These are phyloP conservation scores for Pharus latifolius DNA, from an alignment of 176 grass and related monocot species.

Conservation along the genomic window DNA sequence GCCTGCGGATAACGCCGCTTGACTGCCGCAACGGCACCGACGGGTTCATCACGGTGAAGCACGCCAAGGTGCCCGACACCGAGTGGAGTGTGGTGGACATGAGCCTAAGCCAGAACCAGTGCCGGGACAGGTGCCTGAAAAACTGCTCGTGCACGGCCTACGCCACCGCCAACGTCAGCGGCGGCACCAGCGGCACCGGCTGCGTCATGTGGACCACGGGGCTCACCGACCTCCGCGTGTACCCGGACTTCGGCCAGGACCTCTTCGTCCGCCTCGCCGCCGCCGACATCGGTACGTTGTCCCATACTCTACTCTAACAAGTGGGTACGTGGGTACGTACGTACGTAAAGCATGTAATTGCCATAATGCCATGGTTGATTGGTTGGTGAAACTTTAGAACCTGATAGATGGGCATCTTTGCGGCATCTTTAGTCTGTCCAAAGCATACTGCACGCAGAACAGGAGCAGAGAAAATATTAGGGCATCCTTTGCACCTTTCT, in stretches of 20 bases:
- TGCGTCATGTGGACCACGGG: constrained; percentile 50
- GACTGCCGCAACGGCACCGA: constrained; percentile 32
- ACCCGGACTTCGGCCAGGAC: constrained; percentile 46
- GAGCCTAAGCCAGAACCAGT: constrained; percentile 24
- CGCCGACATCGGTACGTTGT: constrained; percentile 37
- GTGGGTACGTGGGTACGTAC: background rate
- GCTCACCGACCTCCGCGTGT: constrained; percentile 39
- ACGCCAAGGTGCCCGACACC: constrained; percentile 64
- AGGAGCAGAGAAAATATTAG: background rate
- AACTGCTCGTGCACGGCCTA: constrained; percentile 64
- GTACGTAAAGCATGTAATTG: background rate
- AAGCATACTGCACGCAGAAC: background rate
- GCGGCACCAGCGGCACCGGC: constrained; percentile 1
- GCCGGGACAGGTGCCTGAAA: constrained; percentile 22
- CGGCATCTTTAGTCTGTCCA: background rate
- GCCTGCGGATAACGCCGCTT: constrained; percentile 29
- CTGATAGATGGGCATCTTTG: background rate
- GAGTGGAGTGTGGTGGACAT: constrained; percentile 15
- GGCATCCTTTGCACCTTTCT: background rate
- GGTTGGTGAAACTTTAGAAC: too few relatives aligned
- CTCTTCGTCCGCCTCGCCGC: constrained; percentile 43
- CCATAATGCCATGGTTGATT: too few relatives aligned
- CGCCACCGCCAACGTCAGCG: constrained; percentile 32
- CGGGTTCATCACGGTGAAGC: constrained; percentile 28
- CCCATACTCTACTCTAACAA: background rate